phyloP scores from a whole-genome alignment of 2,329 filamentous ascomycete species.

The Phyllosticta citriasiana region DNA sequence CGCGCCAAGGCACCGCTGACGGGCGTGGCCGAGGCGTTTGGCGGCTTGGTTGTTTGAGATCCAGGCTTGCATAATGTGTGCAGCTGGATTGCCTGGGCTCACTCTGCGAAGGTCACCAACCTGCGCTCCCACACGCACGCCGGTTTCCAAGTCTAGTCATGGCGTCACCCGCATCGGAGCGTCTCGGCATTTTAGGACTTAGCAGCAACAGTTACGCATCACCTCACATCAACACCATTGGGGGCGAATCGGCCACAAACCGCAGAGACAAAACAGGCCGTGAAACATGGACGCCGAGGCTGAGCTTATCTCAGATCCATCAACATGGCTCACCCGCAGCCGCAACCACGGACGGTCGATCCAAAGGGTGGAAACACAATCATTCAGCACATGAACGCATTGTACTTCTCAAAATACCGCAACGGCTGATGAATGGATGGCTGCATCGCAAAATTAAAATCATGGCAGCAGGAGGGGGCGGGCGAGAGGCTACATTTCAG shows the following conservation, averaged over 20 bases:
- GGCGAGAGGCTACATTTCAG: neutral
- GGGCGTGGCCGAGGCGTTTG: constrained; percentile 10
- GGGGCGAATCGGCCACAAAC: neutral
- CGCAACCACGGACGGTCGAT: neutral
- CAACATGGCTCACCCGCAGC: neutral
- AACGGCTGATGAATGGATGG: neutral
- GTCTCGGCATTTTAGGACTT: neutral
- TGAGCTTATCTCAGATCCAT: neutral
- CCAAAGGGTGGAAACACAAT: neutral
- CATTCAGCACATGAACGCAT: neutral
- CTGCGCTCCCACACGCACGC: neutral
- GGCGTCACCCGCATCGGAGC: neutral
- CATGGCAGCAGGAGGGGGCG: neutral
- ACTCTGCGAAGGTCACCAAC: neutral
- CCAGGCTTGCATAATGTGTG: neutral
- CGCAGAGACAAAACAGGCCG: neutral
- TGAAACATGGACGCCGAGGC: neutral
- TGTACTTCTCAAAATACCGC: neutral
- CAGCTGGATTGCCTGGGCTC: neutral
- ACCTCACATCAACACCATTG: neutral
- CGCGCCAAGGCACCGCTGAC: constrained; percentile 7
- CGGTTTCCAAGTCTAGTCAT: neutral
- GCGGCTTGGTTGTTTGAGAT: constrained; percentile 5
- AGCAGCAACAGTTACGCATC: neutral
- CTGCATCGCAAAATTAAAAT: neutral